Base-by-base conservation (phyloP, 768 basidiomycete species). In the Tylopilus subfusipes region DNA sequence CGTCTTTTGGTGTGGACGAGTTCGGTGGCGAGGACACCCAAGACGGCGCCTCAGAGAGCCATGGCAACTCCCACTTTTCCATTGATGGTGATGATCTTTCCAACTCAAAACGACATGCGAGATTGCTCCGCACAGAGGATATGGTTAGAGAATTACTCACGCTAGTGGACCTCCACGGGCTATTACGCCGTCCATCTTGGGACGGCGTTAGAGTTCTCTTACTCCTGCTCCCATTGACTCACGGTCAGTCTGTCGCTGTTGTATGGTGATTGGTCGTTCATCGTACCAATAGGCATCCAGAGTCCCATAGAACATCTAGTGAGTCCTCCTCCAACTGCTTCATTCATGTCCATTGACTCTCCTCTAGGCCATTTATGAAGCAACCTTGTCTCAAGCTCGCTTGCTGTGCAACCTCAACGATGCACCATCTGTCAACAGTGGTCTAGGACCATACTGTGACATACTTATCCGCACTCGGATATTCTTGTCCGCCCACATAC, bases 401-500 rank as follows among this genome's bases (percentile, higher is more conserved):
- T 79, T 84, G 0, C 75, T 95, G 8, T 94, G 90, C 63, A 83
- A 80, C 30, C 70, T 83, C 19, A 73, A 79, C 56, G 60, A 63
- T 18, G 53, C 71, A 33, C 72, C 77, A 1, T 76, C 79, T 14
- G 70, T 82, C 21, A 74, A 78, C 51, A 79, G 75, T 44, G 78
- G 79, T 21, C 73, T 75, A 40, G 78, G 76, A 3, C 75, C 78
- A 31, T 83, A 85, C 47, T 81, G 87, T 48, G 82, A 85, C 33
- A 68, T 76, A 8, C 72, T 73, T 72, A 76, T 88, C 31, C 82
- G 90, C 31, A 85, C 90, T 3, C 78, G 93, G 29, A 78, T 95
- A 30, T 95, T 92, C 68, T 96, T 92, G 90, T 96, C 93, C 62
- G 84, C 88, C 8, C 83, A 93, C 58, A 82, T 88, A 24, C 85